Evolutionary conservation across 106 monocot species (phyloP).

Genomic region (Ottelia alismoides): DNA sequence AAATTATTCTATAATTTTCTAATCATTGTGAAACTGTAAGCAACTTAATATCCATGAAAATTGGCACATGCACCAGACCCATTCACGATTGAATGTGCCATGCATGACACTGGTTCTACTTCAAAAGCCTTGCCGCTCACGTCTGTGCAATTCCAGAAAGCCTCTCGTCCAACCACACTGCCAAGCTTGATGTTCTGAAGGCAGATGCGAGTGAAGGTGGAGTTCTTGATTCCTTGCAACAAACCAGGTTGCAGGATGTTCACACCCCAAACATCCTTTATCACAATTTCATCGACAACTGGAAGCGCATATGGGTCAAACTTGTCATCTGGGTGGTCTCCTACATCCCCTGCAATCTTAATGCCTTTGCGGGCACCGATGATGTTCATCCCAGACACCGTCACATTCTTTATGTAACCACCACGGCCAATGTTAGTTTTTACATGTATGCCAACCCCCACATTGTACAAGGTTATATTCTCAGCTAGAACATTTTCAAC

Average conservation of each 20-base stretch:
- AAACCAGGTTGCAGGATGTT: constrained; percentile 13
- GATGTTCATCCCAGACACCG: constrained; percentile 15
- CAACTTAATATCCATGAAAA: too few relatives aligned
- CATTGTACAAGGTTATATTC: constrained; percentile 14
- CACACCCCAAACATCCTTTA: constrained; percentile 15
- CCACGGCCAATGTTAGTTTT: constrained; percentile 20
- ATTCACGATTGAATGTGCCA: too few relatives aligned
- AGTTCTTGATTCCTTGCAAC: constrained; percentile 9
- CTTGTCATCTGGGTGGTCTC: constrained; percentile 18
- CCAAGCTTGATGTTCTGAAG: constrained; percentile 34
- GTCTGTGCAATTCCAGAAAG: constrained; percentile 32
- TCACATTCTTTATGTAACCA: constrained; percentile 21
- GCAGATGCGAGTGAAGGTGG: constrained; percentile 32
- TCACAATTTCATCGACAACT: constrained; percentile 5
- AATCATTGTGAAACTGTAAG: too few relatives aligned
- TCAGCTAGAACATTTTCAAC: constrained; percentile 13
- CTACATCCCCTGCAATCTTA: constrained; percentile 17
- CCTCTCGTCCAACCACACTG: neutral
- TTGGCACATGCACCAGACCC: too few relatives aligned
- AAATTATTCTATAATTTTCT: too few relatives aligned
- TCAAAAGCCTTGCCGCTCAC: constrained; percentile 29
- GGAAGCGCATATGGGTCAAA: constrained; percentile 11
- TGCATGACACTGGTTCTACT: constrained; percentile 41
- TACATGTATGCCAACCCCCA: constrained; percentile 18
- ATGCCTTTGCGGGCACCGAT: constrained; percentile 5